Percentiles rank a stretch among this genome's conserved stretches.
phyloP scores from a whole-genome alignment of 1,284 basidiomycete species.

The Mycosarcoma maydis region DNA sequence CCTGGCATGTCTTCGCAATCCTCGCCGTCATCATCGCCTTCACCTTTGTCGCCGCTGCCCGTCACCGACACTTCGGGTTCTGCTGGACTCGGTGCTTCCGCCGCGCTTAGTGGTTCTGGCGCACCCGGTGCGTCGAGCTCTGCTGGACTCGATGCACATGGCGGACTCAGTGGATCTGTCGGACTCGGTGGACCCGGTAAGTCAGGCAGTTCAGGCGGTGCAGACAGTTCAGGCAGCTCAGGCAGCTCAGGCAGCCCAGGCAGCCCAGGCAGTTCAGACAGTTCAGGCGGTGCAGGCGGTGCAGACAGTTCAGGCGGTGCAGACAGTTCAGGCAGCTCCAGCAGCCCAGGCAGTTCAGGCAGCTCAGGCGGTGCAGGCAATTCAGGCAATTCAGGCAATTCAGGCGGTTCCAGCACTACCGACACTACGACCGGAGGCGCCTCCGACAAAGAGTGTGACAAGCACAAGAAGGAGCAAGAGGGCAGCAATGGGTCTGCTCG shows the following conservation, averaged over 20 bases:
- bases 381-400: too few species aligned
- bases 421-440: too few species aligned
- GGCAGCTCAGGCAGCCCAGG: background rate
- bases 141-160: too few species aligned
- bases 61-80: background rate
- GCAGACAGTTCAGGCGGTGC: conserved; percentile 6
- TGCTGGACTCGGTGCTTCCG: background rate
- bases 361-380: conserved; percentile 1
- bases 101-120: too few species aligned
- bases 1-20: too few species aligned
- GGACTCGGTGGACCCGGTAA: background rate
- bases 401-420: too few species aligned
- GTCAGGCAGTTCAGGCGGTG: background rate
- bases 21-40: too few species aligned
- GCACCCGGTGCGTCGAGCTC: background rate
- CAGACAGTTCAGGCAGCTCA: too few species aligned
- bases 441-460: too few species aligned
- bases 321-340: background rate
- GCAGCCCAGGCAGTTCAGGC: background rate
- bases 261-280: conserved; percentile 9
- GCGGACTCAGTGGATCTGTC: background rate
- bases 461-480: background rate
- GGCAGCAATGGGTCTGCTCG: too few species aligned
- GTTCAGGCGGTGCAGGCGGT: conserved; percentile 10
- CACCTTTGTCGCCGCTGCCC: too few species aligned